Evolutionary conservation across 805 yeast species (phyloP).

Genomic region (Yamadazyma philogaea): DNA sequence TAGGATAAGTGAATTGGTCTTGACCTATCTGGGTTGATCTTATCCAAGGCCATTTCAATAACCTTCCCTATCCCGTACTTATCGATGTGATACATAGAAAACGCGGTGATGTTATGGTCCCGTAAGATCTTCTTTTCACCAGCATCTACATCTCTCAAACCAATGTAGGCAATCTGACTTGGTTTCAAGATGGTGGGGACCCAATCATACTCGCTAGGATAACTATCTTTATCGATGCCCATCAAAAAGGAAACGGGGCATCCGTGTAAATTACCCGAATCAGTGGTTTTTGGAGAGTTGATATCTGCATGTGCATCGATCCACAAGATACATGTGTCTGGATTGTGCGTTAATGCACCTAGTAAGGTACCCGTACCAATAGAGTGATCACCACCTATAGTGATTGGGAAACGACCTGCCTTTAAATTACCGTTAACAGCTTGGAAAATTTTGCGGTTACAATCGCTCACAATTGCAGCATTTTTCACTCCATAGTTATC

Average conservation of each 20-base stretch:
- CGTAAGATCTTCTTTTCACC: slow-evolving; percentile 76
- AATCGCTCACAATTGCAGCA: slow-evolving; percentile 72
- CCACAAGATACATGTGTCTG: slow-evolving; percentile 91
- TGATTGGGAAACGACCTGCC: slow-evolving; percentile 61
- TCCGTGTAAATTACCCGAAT: slow-evolving; percentile 91
- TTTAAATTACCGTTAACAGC: slow-evolving; percentile 52
- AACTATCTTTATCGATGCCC: slow-evolving; percentile 68
- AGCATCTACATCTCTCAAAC: slow-evolving; percentile 87
- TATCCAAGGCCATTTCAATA: slow-evolving; percentile 83
- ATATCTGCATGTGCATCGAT: slow-evolving; percentile 98
- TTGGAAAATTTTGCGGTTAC: slow-evolving; percentile 61
- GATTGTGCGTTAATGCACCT: slow-evolving; percentile 74
- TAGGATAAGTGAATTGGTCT: slow-evolving; percentile 84
- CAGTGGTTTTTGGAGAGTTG: slow-evolving; percentile 80
- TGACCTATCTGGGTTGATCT: slow-evolving; percentile 65
- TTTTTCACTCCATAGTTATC: slow-evolving; percentile 60
- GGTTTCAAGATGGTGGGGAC: slow-evolving; percentile 65
- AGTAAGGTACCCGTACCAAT: slow-evolving; percentile 91
- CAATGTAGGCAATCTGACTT: slow-evolving; percentile 82
- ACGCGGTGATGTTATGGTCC: slow-evolving; percentile 75
- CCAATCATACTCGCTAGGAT: slow-evolving; percentile 81
- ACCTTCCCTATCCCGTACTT: slow-evolving; percentile 90
- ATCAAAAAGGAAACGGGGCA: slow-evolving; percentile 90
- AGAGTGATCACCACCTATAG: slow-evolving; percentile 96
- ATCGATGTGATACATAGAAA: slow-evolving; percentile 94